A percentile compares a stretch with the other conserved stretches of the same genome.
Evolutionary conservation across 2,329 filamentous ascomycete species (phyloP).

Genomic region (Penicillium aurantiogriseum): DNA sequence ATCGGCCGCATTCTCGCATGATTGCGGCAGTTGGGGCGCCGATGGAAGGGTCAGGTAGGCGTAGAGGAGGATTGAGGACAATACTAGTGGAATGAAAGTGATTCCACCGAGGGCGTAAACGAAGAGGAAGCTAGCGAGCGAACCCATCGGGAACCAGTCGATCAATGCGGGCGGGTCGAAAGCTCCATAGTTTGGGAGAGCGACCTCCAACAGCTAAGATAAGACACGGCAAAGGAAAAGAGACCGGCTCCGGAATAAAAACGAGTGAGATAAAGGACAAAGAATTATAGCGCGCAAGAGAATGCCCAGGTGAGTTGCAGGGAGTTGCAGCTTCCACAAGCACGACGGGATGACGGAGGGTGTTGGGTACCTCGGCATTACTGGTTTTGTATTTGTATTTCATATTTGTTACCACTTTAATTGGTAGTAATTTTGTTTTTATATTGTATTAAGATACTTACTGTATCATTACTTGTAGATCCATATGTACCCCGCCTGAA

Average conservation of each 20-base stretch:
- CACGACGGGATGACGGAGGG: constrained; percentile 19
- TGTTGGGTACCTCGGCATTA: constrained; percentile 7
- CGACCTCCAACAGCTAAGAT: constrained; percentile 1
- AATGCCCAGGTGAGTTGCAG: constrained; percentile 10
- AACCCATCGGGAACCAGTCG: constrained; percentile 42
- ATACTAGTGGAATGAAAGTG: constrained; percentile 76
- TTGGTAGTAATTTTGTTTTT: background rate
- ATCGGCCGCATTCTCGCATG: constrained; percentile 40
- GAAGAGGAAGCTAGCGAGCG: constrained; percentile 59
- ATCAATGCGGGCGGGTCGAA: constrained; percentile 32
- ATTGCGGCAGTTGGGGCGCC: constrained; percentile 25
- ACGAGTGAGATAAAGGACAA: constrained; percentile 7
- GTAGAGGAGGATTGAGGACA: constrained; percentile 62
- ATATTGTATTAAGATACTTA: background rate
- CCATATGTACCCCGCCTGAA: constrained; percentile 19
- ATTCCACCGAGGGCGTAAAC: constrained; percentile 83
- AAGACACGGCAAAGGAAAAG: constrained; percentile 5
- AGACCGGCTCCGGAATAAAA: constrained; percentile 20
- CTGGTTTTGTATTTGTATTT: constrained; percentile 6
- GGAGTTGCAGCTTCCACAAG: constrained; percentile 20
- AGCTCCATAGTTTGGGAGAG: constrained; percentile 33
- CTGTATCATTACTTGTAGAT: background rate
- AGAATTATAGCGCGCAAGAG: constrained; percentile 5
- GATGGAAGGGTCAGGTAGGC: constrained; percentile 66
- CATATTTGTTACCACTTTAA: rapidly evolving